Evolutionary conservation across 768 basidiomycete genomes (phyloP), one percentile per base, ranked within the genome.

Genomic region (Rhizopogon salebrosus): DNA sequence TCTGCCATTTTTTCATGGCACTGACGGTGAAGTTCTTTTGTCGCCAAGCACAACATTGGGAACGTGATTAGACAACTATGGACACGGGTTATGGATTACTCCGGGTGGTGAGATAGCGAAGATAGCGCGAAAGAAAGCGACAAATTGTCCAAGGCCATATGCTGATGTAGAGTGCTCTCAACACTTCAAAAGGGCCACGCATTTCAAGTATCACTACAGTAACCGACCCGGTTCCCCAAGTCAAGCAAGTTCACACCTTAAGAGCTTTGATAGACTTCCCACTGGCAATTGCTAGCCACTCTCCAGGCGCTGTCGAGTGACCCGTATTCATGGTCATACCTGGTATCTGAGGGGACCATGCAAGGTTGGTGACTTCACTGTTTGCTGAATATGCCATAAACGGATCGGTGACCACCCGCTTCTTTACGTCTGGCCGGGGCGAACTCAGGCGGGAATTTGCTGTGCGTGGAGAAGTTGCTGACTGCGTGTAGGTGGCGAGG

Each of bases 321-420:
- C 89, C 88, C 1, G 80, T 83, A 57, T 82, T 82, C 79, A 88
- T 84, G 43, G 80, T 78, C 79, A 89, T 80, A 8, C 85, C 85
- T 58, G 82, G 80, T 56, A 93, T 88, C 55, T 81, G 79, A 20
- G 90, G 89, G n/a, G 89, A 91, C 92, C 92, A 95, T 10, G 88
- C 89, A 13, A 94, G 70, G 60, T 87, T 90, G 18, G 87, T 88
- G 60, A 95, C 81, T 72, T 93, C 92, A 52, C 74, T 75, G 49
- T 76, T 76, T 3, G 87, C 85, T 18, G 87, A 85, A 62, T 92
- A 95, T 20, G 89, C 90, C 80, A 94, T 88, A 31, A 86, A 73
- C 14, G 92, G 92, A 49, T 91, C 88, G 16, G 79, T 80, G 38
- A 93, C 66, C 7, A 85, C 69, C 52, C 77, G 81, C 70, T 85